Base-by-base conservation (phyloP, 2,329 filamentous ascomycete genomes). In the Ophiostoma ulmi region DNA sequence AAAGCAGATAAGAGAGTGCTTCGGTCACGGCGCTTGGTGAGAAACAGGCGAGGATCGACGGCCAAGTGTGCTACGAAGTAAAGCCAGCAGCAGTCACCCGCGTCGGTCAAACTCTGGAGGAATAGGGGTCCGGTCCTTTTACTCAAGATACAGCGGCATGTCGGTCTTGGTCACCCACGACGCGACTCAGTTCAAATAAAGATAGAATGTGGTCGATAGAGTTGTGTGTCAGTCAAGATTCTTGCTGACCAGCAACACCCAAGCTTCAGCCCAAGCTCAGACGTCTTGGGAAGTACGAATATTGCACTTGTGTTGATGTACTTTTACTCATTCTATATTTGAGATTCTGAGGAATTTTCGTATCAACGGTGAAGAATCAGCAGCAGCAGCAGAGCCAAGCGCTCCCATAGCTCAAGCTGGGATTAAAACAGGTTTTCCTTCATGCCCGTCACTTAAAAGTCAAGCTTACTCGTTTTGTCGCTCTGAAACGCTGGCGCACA, bases 401-500 rank as follows among this genome's bases (percentile, higher is more conserved):
- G 5, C 5, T 5, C 35, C 10, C 26, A 36, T 66, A 14, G 31
- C 63, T 41, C 35, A 5, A 58, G 35, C 63, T 26, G 35, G 63
- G 17, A 58, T 41, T n/a, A 66, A 66, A 67, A 44, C 64, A 39
- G 63, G 63, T 65, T 67, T 67, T 22, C 39, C n/a, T 44, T 44
- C 64, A 41, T 41, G 8, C 52, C 52, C n/a, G 52, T 35, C 58
- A 63, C 58, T 35, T 31, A 3, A 20, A 5, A 35, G 11, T 35
- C 26, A 10, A 63, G 22, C 58, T 41, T 41, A 39, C 36, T 67
- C n/a, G 64, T 14, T 41, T 44, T 67, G 13, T 35, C 41, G 20
- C 26, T 36, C 22, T 68, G 66, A 68, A 68, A 68, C 66, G 66
- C 41, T 38, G 66, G 66, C 66, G 63, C 63, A 66, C 63, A 66